A percentile compares a stretch with the other conserved stretches of the same genome.
phyloP scores from a whole-genome alignment of 2,329 filamentous ascomycete genomes.

The Trichoderma brevicompactum region DNA sequence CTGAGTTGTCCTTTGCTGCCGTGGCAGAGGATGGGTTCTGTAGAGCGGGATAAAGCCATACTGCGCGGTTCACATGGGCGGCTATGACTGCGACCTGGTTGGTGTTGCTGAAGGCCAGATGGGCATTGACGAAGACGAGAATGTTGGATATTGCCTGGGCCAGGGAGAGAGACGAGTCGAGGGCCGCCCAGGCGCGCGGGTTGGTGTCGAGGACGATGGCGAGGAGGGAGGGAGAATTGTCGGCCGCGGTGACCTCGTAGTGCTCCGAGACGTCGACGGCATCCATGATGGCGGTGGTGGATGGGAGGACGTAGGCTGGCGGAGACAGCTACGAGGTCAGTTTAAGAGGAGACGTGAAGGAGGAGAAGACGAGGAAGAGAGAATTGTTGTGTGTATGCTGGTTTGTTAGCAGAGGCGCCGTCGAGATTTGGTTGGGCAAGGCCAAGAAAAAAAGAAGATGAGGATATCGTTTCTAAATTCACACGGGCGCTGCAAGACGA shows the following conservation, averaged over 20 bases:
- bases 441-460: background rate
- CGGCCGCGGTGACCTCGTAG: conserved; percentile 59
- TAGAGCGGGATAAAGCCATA: conserved; percentile 81
- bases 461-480: background rate
- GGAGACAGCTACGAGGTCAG: conserved; percentile 43
- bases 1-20: conserved; percentile 42
- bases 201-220: conserved; percentile 95
- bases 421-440: background rate
- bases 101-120: conserved; percentile 89
- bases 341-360: background rate
- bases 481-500: background rate
- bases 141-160: conserved; percentile 84
- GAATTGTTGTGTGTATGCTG: background rate
- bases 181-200: conserved; percentile 86
- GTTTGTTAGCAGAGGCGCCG: background rate
- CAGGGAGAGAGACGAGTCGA: conserved; percentile 75
- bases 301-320: conserved; percentile 30
- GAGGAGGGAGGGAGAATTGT: conserved; percentile 76
- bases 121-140: conserved; percentile 95
- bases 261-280: conserved; percentile 62
- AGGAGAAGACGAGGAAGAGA: background rate
- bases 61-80: conserved; percentile 81
- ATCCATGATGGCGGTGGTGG: conserved; percentile 50
- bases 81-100: conserved; percentile 93
- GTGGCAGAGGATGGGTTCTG: conserved; percentile 34